Evolutionary conservation across 352 stramenopile genomes (phyloP).

Genomic region (Phytophthora ohioensis): DNA sequence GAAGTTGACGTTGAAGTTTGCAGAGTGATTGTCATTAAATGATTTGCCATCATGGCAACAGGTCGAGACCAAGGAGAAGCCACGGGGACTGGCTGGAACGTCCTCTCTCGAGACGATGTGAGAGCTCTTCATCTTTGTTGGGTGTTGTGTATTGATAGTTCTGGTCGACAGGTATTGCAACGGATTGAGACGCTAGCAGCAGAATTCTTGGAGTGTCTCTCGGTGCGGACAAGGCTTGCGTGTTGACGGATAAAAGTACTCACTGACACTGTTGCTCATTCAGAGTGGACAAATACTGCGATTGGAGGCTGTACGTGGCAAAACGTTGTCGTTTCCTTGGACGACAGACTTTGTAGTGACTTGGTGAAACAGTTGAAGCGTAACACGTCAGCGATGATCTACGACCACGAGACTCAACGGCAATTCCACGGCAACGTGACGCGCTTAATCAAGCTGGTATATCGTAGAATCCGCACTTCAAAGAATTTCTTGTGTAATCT

Average conservation of each 20-base stretch:
- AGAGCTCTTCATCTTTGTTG: background rate
- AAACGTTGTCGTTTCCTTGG: background rate
- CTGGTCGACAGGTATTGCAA: constrained; percentile 51
- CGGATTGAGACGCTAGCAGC: constrained; percentile 66
- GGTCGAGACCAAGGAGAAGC: constrained; percentile 7
- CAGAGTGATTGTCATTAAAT: constrained; percentile 40
- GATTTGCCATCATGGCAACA: constrained; percentile 29
- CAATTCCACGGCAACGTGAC: constrained; percentile 68
- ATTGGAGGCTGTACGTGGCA: constrained; percentile 60
- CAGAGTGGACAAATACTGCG: constrained; percentile 62
- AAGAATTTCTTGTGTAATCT: background rate
- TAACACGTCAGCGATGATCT: constrained; percentile 59
- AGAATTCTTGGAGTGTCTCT: constrained; percentile 66
- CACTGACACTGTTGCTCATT: background rate
- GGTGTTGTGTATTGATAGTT: background rate
- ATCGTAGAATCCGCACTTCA: too few relatives aligned
- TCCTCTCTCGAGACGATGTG: constrained; percentile 57
- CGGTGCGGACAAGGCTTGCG: constrained; percentile 29
- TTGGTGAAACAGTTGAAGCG: constrained; percentile 61
- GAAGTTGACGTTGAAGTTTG: constrained; percentile 48
- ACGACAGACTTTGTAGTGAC: constrained; percentile 2
- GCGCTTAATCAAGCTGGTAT: constrained; percentile 69
- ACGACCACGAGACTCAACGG: constrained; percentile 60
- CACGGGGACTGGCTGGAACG: constrained; percentile 10
- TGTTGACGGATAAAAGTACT: background rate